Evolutionary conservation across 495 filamentous ascomycete species (phyloP).

Genomic region (Rusavskia elegans): DNA sequence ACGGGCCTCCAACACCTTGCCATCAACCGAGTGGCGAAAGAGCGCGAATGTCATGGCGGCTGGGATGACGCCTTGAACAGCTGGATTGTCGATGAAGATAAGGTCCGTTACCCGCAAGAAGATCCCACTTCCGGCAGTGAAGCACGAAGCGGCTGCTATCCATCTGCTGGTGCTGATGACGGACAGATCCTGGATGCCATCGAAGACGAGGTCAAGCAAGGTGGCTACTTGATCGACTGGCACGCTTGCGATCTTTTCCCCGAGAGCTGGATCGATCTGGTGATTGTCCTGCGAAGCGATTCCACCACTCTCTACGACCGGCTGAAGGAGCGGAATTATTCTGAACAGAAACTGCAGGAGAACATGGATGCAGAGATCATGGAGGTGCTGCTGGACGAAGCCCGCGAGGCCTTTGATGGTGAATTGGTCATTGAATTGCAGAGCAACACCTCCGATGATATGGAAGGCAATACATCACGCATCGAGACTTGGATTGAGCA

Average conservation of each 20-base stretch:
- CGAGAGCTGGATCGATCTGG: conserved; percentile 83
- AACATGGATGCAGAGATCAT: conserved; percentile 98
- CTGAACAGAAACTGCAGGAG: conserved; percentile 79
- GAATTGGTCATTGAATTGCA: conserved; percentile 81
- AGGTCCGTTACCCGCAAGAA: conserved; percentile 32
- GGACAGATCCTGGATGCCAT: conserved; percentile 70
- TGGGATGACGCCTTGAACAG: conserved; percentile 72
- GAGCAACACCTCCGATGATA: conserved; percentile 66
- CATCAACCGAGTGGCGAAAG: conserved; percentile 85
- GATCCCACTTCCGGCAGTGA: no score
- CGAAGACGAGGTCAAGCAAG: conserved; percentile 62
- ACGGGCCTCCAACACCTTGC: conserved; percentile 66
- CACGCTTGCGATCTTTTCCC: conserved; percentile 96
- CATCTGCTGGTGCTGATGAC: background rate
- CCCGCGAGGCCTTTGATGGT: conserved; percentile 68
- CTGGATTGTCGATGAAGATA: conserved; percentile 95
- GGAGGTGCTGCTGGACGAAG: conserved; percentile 84
- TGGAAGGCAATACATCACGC: conserved; percentile 74
- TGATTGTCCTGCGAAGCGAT: conserved; percentile 75
- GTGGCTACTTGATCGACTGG: conserved; percentile 93
- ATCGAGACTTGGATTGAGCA: conserved; percentile 66
- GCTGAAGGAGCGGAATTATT: conserved; percentile 55
- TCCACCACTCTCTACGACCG: conserved; percentile 74
- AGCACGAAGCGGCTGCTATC: no score
- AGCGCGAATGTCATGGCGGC: conserved; percentile 63